Evolutionary conservation across 805 yeast genomes (phyloP).

Genomic region (Saccharomycodes ludwigii): DNA sequence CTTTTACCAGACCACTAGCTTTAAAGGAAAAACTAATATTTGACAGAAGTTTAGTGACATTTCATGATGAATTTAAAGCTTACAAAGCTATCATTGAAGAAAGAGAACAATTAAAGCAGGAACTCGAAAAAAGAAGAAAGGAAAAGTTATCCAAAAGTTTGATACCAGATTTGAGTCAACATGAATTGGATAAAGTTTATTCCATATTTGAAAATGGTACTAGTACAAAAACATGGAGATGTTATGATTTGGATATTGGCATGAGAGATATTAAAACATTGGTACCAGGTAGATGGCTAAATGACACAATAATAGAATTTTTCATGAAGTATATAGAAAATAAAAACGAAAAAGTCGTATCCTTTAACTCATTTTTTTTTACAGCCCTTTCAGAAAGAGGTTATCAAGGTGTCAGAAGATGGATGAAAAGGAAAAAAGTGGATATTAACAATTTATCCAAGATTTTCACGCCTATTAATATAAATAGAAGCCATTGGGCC

Average conservation of each 20-base stretch:
- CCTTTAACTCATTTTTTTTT: slow-evolving; percentile 84
- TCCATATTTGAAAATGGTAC: slow-evolving; percentile 19
- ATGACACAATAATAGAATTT: slow-evolving; percentile 82
- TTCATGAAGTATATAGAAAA: slow-evolving; percentile 36
- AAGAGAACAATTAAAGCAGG: no score
- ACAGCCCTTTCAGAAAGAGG: slow-evolving; percentile 62
- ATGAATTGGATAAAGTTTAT: slow-evolving; percentile 16
- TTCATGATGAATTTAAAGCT: slow-evolving; percentile 1
- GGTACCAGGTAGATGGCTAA: slow-evolving; percentile 67
- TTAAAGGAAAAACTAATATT: not conserved
- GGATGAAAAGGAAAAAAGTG: slow-evolving; percentile 71
- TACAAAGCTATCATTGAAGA: not conserved
- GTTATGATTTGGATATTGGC: slow-evolving; percentile 42
- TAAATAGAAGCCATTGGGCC: slow-evolving; percentile 84
- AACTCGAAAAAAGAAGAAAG: slow-evolving; percentile 16
- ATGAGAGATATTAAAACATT: slow-evolving; percentile 63
- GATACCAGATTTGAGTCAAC: slow-evolving; percentile 16
- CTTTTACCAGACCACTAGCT: slow-evolving; percentile 8
- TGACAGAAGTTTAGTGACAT: slow-evolving; percentile 5
- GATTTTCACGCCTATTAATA: slow-evolving; percentile 77
- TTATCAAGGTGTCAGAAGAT: slow-evolving; percentile 64
- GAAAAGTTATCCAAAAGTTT: slow-evolving; percentile 12
- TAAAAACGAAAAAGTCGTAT: slow-evolving; percentile 34
- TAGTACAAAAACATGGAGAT: slow-evolving; percentile 17
- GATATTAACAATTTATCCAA: slow-evolving; percentile 51